Conservation (phyloP, 2,329 filamentous ascomycete species). For the Epichloe aotearoae region DNA sequence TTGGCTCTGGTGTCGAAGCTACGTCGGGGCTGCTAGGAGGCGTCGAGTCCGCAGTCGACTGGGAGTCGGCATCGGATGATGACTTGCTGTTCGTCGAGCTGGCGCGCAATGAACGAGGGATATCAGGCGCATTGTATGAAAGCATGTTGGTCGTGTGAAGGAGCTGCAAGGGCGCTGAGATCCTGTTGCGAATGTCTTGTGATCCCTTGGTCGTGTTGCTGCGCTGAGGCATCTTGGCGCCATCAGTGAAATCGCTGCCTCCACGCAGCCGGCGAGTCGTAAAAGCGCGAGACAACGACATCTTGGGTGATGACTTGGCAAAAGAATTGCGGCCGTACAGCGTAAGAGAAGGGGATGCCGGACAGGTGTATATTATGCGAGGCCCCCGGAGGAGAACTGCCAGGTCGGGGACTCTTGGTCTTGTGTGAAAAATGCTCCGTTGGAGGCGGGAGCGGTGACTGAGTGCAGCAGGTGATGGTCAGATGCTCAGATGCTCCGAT, state of each 20-base stretch:
- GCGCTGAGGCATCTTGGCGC: slow-evolving; percentile 28
- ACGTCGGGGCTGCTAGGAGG: slow-evolving; percentile 58
- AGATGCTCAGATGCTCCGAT: no score
- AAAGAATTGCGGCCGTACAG: not conserved
- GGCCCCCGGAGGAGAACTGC: not conserved
- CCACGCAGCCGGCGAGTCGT: slow-evolving; percentile 52
- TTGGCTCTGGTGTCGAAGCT: slow-evolving; percentile 45
- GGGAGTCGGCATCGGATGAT: slow-evolving; percentile 60
- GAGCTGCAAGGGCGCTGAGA: slow-evolving; percentile 76
- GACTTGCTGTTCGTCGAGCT: slow-evolving; percentile 42
- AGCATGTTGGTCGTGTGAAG: slow-evolving; percentile 94
- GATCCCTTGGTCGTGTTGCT: slow-evolving; percentile 37
- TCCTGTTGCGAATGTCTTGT: slow-evolving; percentile 48
- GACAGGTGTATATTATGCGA: not conserved
- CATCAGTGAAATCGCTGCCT: slow-evolving; percentile 31
- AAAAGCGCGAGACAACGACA: slow-evolving; percentile 57
- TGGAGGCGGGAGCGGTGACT: not conserved
- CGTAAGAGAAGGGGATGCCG: not conserved
- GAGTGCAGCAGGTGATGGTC: slow-evolving; percentile 1
- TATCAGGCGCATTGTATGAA: slow-evolving; percentile 84
- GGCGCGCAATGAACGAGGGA: slow-evolving; percentile 41
- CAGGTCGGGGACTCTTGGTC: not conserved
- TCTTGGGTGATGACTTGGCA: slow-evolving; percentile 13
- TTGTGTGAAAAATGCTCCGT: not conserved
- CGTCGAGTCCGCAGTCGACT: slow-evolving; percentile 40